A percentile compares a stretch with the other conserved stretches of the same genome.
Conservation (phyloP, 2,329 filamentous ascomycete genomes). For the Aureobasidium melanogenum region DNA sequence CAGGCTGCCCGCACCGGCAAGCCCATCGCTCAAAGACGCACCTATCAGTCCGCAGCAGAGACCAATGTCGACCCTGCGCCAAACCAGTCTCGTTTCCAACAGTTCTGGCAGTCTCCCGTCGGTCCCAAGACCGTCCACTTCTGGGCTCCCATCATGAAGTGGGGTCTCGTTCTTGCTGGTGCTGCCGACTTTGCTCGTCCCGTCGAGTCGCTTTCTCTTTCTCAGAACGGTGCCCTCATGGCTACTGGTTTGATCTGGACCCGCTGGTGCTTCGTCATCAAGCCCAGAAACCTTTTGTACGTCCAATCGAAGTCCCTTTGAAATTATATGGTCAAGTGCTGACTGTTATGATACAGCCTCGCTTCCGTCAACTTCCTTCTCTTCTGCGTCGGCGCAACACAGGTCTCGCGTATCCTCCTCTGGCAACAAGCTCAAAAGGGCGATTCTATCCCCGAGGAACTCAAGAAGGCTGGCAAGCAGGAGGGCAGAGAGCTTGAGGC, state of each 20-base stretch:
- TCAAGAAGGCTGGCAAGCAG: conserved; percentile 33
- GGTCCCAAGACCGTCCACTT: conserved; percentile 82
- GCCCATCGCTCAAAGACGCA: conserved; percentile 48
- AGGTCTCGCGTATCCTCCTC: conserved; percentile 66
- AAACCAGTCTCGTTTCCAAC: conserved; percentile 52
- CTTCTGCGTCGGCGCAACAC: conserved; percentile 73
- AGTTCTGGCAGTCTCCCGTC: conserved; percentile 50
- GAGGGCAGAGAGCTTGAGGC: conserved; percentile 25
- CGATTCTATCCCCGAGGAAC: conserved; percentile 28
- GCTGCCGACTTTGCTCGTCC: conserved; percentile 86
- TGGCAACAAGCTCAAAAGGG: conserved; percentile 56
- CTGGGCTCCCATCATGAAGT: conserved; percentile 97
- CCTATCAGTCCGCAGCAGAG: conserved; percentile 55
- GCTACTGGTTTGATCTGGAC: conserved; percentile 96
- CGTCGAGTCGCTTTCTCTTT: conserved; percentile 83
- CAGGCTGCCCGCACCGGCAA: conserved; percentile 39
- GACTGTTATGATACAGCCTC: conserved; percentile 48
- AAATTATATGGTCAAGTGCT: neutral
- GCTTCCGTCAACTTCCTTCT: conserved; percentile 98
- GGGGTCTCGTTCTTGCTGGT: conserved; percentile 86
- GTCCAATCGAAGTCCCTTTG: conserved; percentile 21
- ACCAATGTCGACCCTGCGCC: conserved; percentile 22
- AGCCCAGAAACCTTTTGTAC: conserved; percentile 81
- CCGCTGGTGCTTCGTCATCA: conserved; percentile 96
- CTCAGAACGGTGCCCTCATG: conserved; percentile 84